Evolutionary conservation across 2,329 filamentous ascomycete genomes (phyloP).

Genomic region (Diaporthe sp.): DNA sequence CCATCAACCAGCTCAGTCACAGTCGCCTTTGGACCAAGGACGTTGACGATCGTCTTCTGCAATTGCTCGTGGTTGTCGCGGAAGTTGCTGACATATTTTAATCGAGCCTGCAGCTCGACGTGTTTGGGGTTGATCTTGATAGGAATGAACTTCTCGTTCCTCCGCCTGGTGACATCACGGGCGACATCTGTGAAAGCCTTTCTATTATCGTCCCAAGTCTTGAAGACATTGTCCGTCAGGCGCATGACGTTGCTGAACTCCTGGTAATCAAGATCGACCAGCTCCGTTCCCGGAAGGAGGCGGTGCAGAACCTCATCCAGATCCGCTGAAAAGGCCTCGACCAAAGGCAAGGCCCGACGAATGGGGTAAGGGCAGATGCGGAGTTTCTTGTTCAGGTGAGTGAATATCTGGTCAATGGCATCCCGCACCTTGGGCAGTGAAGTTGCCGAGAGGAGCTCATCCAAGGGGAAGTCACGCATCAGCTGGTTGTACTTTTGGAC

Average conservation of each 20-base stretch:
- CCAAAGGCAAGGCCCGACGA: slow-evolving; percentile 89
- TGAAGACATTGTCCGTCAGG: slow-evolving; percentile 87
- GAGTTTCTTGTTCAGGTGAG: slow-evolving; percentile 96
- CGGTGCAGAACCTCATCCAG: slow-evolving; percentile 88
- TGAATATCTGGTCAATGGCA: slow-evolving; percentile 89
- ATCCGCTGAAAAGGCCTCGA: slow-evolving; percentile 95
- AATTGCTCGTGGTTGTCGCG: slow-evolving; percentile 97
- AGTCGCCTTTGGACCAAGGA: slow-evolving; percentile 82
- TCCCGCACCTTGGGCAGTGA: slow-evolving; percentile 90
- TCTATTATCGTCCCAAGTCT: slow-evolving; percentile 93
- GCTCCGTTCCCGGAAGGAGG: slow-evolving; percentile 84
- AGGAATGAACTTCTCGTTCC: slow-evolving; percentile 98
- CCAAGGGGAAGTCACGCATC: slow-evolving; percentile 97
- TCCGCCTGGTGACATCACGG: slow-evolving; percentile 90
- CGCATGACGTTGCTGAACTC: slow-evolving; percentile 91
- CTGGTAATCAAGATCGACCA: slow-evolving; percentile 92
- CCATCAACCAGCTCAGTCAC: slow-evolving; percentile 67
- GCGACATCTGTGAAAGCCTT: slow-evolving; percentile 99
- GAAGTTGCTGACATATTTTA: slow-evolving; percentile 96
- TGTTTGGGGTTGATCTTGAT: slow-evolving; percentile 96
- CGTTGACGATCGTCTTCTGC: slow-evolving; percentile 94
- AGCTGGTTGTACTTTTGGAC: slow-evolving; percentile 99
- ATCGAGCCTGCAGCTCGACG: slow-evolving; percentile 86
- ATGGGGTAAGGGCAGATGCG: slow-evolving; percentile 97
- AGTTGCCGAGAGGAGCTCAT: slow-evolving; percentile 93